These are phyloP conservation scores for Monilinia polystroma DNA, from an alignment of 2,329 filamentous ascomycete genomes.

Conservation along the genomic window DNA sequence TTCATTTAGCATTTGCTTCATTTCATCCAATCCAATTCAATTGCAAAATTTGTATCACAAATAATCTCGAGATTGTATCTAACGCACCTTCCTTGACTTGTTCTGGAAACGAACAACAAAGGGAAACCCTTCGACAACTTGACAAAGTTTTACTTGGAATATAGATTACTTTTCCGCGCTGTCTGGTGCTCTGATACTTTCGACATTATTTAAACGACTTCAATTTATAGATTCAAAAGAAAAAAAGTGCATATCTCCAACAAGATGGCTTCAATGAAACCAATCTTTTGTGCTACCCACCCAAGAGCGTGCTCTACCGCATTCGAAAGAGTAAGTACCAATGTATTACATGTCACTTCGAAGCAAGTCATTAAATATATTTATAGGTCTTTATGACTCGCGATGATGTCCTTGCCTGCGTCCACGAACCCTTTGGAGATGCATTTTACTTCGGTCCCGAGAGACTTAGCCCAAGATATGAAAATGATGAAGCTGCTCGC, in stretches of 20 bases:
- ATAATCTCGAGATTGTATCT: not conserved
- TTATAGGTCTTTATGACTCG: slow-evolving; percentile 95
- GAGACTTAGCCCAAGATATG: slow-evolving; percentile 75
- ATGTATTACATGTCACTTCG: not conserved
- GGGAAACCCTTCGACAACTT: not conserved
- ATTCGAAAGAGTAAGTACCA: slow-evolving; percentile 75
- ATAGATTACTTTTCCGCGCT: slow-evolving; percentile 31
- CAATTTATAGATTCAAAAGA: slow-evolving; percentile 6
- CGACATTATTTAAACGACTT: not conserved
- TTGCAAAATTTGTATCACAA: not conserved
- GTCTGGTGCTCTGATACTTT: not conserved
- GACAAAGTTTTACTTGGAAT: slow-evolving; percentile 34
- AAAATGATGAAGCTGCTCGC: slow-evolving; percentile 59
- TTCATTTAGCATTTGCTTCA: not conserved
- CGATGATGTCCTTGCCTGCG: slow-evolving; percentile 72
- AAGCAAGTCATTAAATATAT: slow-evolving; percentile 20
- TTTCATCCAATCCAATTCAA: slow-evolving; percentile 1
- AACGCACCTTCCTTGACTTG: slow-evolving; percentile 5
- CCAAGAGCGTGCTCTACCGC: slow-evolving; percentile 94
- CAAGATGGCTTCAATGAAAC: slow-evolving; percentile 67
- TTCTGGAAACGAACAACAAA: slow-evolving; percentile 21
- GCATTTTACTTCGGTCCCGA: slow-evolving; percentile 96
- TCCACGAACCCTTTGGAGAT: slow-evolving; percentile 96
- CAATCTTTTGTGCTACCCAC: slow-evolving; percentile 91
- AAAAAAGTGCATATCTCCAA: slow-evolving; percentile 15